A percentile compares a stretch with the other conserved stretches of the same genome.
Conservation (phyloP, 2,329 filamentous ascomycete genomes). For the Fusarium sp. region DNA sequence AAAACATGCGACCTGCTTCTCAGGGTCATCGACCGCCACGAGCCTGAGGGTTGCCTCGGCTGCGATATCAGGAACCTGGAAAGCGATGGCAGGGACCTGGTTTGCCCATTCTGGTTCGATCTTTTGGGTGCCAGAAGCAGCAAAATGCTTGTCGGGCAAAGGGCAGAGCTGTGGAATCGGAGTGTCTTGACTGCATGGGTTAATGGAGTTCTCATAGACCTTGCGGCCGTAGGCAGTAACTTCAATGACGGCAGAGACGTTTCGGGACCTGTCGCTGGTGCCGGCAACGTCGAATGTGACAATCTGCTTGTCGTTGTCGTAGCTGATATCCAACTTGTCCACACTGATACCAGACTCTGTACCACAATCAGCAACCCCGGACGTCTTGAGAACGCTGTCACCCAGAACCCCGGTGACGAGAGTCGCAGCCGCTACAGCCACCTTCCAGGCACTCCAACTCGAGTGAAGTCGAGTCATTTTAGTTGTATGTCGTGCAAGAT, state of each 20-base stretch:
- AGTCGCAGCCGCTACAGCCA: conserved; percentile 50
- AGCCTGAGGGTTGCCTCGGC: conserved; percentile 85
- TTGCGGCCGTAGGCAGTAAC: conserved; percentile 86
- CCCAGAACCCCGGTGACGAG: conserved; percentile 65
- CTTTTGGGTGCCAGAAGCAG: conserved; percentile 75
- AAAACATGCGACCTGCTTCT: conserved; percentile 80
- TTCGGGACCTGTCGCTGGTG: conserved; percentile 76
- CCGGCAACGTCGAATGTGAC: conserved; percentile 87
- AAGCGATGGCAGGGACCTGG: conserved; percentile 88
- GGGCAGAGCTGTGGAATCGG: conserved; percentile 83
- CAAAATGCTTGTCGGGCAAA: conserved; percentile 79
- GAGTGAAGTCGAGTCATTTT: conserved; percentile 50
- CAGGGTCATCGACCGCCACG: conserved; percentile 65
- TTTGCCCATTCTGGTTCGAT: conserved; percentile 78
- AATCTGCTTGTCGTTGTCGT: conserved; percentile 77
- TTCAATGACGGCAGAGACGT: conserved; percentile 79
- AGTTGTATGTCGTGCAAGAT: conserved; percentile 33
- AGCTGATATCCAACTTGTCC: conserved; percentile 78
- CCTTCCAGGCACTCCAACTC: conserved; percentile 48
- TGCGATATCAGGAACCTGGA: conserved; percentile 88
- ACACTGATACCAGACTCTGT: conserved; percentile 69
- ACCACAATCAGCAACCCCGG: conserved; percentile 80
- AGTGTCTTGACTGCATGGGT: conserved; percentile 78
- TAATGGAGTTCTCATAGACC: conserved; percentile 82
- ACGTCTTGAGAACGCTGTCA: conserved; percentile 79